These are phyloP conservation scores for Cynanchum wilfordii DNA, from an alignment of 257 asterid genomes.

Conservation along the genomic window DNA sequence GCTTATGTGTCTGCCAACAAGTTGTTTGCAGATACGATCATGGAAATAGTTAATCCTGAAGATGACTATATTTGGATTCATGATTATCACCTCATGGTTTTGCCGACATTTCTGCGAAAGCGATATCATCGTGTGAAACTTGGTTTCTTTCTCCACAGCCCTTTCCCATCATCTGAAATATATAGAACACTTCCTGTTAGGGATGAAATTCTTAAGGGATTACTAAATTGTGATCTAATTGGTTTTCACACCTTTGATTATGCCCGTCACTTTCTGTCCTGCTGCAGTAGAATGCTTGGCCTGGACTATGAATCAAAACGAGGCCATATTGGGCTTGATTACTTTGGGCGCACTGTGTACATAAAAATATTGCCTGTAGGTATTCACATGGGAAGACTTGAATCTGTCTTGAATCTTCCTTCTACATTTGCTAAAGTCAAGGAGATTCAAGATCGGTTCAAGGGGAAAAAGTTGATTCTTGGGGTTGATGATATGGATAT, in stretches of 20 bases:
- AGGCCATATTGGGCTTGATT: constrained; percentile 91
- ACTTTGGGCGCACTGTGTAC: constrained; percentile 82
- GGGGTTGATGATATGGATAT: constrained; percentile 97
- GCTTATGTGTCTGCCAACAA: constrained; percentile 82
- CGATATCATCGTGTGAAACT: constrained; percentile 73
- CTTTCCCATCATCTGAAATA: constrained; percentile 92
- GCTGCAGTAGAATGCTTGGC: constrained; percentile 90
- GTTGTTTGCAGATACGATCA: constrained; percentile 72
- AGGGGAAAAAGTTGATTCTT: constrained; percentile 66
- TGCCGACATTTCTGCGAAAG: constrained; percentile 85
- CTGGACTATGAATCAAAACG: constrained; percentile 86
- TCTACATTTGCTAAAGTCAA: constrained; percentile 58
- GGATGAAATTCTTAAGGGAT: constrained; percentile 78
- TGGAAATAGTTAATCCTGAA: constrained; percentile 83
- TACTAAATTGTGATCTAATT: constrained; percentile 68
- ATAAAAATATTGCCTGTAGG: constrained; percentile 88
- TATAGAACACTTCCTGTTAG: constrained; percentile 86
- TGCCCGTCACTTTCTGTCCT: constrained; percentile 89
- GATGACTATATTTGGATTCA: constrained; percentile 87
- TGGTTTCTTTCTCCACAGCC: constrained; percentile 90
- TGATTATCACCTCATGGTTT: constrained; percentile 90
- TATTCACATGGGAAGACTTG: constrained; percentile 82
- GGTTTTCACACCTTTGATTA: constrained; percentile 93
- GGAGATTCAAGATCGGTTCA: constrained; percentile 59
- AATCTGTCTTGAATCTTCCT: constrained; percentile 59